Evolutionary conservation across 2,329 filamentous ascomycete species (phyloP).

Genomic region (Dactylellina parvicollis): DNA sequence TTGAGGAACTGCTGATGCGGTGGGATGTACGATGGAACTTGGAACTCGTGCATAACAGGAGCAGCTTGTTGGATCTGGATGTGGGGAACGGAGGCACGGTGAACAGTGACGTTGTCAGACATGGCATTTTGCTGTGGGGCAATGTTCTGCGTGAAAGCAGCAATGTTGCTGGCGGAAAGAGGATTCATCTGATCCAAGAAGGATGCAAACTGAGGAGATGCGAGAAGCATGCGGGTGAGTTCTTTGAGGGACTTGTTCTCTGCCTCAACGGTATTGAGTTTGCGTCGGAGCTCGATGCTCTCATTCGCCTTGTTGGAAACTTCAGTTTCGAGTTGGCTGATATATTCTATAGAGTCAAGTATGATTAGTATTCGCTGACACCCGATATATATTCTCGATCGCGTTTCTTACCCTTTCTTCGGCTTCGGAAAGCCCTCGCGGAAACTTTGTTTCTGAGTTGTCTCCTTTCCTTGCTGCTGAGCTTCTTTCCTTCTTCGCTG

Average conservation of each 20-base stretch:
- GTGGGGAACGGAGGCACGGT: slow-evolving; percentile 54
- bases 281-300: slow-evolving; percentile 78
- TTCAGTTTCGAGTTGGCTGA: slow-evolving; percentile 89
- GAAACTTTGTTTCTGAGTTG: slow-evolving; percentile 99
- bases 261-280: slow-evolving; percentile 83
- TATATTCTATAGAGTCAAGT: slow-evolving; percentile 79
- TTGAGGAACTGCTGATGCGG: slow-evolving; percentile 50
- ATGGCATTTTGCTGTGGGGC: slow-evolving; percentile 50
- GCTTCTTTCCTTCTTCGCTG: slow-evolving; percentile 98
- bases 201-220: slow-evolving; percentile 75
- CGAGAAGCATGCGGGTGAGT: slow-evolving; percentile 81
- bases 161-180: slow-evolving; percentile 41
- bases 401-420: slow-evolving; percentile 83
- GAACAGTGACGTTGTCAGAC: slow-evolving; percentile 55
- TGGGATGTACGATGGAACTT: slow-evolving; percentile 36
- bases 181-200: slow-evolving; percentile 56
- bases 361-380: slow-evolving; percentile 53
- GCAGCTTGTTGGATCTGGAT: slow-evolving; percentile 48
- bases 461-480: slow-evolving; percentile 96
- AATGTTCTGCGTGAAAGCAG: slow-evolving; percentile 25
- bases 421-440: slow-evolving; percentile 94
- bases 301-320: slow-evolving; percentile 85
- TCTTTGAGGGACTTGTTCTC: slow-evolving; percentile 85
- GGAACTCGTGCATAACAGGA: slow-evolving; percentile 47
- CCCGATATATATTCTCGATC: not conserved